Base-by-base conservation (phyloP, 1,284 basidiomycete species). In the Cystobasidiaceae sp. region DNA sequence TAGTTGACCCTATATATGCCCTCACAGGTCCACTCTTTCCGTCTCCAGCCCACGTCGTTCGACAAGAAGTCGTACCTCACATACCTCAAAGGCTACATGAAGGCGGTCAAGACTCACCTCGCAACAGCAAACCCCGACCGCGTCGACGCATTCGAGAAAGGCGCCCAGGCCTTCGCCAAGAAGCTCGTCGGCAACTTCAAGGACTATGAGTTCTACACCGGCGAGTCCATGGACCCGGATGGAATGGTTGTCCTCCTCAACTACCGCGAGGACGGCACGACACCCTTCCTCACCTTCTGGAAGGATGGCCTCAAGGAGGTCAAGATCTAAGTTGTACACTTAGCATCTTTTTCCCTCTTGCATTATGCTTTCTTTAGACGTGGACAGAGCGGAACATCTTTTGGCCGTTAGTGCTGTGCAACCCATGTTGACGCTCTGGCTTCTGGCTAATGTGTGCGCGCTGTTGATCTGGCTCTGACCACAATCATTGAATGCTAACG, bases 1-100 rank as follows among this genome's bases (percentile, higher is more conserved):
- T 54, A 32, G 15, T 27, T 28, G 13, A 17, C 19, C 3, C 19
- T 19, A 19, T 13, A 39, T 30, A 34, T 54, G 15, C 39, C 37
- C 30, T 19, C 13, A 37, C 51, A 58, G 56, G 51, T 87, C 68
- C 81, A 93, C 82, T 91, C 92, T 55, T 93, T 94, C 86, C 88
- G 93, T 75, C 87, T 99, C 69, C 85, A 90, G 76, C 51, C 78
- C 39, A 94, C 91, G 30, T 41, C 75, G 7, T 98, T 96, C 78
- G 93, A 97, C 82, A 98, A 97, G 81, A 97, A 97, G 72, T 70
- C 80, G 41, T 99, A 84, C 81, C 80, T 93, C 50, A 78, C 82
- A 45, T 87, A 94, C 79, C 85, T 98, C 75, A 98, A 97, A 84
- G 81, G 75, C 58, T 91, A 91, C 81, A 90, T 91, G 89, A 91